phyloP scores from a whole-genome alignment of 2,329 filamentous ascomycete species.

The Remersonia thermophila region DNA sequence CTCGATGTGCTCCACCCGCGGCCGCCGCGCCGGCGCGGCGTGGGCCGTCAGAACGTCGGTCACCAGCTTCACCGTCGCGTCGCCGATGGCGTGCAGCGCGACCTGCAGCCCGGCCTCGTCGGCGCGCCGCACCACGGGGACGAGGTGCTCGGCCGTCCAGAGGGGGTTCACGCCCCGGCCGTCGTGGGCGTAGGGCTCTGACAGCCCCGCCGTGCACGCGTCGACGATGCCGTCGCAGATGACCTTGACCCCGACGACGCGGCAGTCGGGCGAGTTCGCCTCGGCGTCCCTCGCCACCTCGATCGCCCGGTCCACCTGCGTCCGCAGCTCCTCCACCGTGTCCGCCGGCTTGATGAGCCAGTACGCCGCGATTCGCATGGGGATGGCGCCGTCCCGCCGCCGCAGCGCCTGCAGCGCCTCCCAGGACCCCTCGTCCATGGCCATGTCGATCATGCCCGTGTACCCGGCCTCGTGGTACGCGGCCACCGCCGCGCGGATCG shows the following conservation, averaged over 20 bases:
- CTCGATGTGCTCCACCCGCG: slow-evolving; percentile 55
- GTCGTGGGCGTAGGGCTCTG: slow-evolving; percentile 43
- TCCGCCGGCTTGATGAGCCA: slow-evolving; percentile 40
- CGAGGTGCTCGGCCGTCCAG: slow-evolving; percentile 41
- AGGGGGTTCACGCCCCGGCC: slow-evolving; percentile 35
- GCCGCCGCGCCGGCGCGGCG: slow-evolving; percentile 35
- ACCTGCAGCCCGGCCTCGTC: slow-evolving; percentile 43
- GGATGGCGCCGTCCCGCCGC: slow-evolving; percentile 22
- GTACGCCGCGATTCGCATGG: slow-evolving; percentile 40
- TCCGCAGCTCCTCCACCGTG: slow-evolving; percentile 31
- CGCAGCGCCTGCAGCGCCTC: slow-evolving; percentile 34
- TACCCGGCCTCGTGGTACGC: slow-evolving; percentile 39
- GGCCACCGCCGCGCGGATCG: slow-evolving; percentile 33
- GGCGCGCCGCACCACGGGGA: slow-evolving; percentile 41
- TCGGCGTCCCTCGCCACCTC: slow-evolving; percentile 35
- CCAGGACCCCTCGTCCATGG: slow-evolving; percentile 45
- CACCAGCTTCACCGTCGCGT: slow-evolving; percentile 43
- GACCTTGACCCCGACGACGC: slow-evolving; percentile 50
- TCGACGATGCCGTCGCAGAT: slow-evolving; percentile 55
- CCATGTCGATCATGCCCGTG: slow-evolving; percentile 46
- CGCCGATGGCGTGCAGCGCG: slow-evolving; percentile 54
- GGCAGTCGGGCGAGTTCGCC: slow-evolving; percentile 32
- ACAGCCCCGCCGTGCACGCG: slow-evolving; percentile 49
- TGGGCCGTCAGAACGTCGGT: slow-evolving; percentile 40
- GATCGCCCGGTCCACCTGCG: slow-evolving; percentile 38